Conservation (phyloP, 148 eudicot genomes). For the Chenopodium suecicum region DNA sequence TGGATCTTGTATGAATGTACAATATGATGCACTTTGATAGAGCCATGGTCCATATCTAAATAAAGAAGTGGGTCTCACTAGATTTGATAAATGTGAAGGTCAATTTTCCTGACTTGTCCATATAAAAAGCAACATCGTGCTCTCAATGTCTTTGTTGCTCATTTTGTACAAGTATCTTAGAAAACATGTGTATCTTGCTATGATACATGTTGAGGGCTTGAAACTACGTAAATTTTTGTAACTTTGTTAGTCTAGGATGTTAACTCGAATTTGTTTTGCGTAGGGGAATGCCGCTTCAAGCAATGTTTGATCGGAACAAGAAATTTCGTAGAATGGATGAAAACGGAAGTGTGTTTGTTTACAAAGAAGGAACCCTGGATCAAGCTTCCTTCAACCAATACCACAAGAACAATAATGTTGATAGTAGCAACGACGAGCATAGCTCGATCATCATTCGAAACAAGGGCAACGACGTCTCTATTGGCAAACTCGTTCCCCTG, state of each 20-base stretch:
- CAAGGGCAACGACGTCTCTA: background rate
- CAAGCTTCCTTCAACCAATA: constrained; percentile 26
- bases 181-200: background rate
- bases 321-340: constrained; percentile 40
- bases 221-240: no score
- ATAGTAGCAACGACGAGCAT: background rate
- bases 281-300: constrained; percentile 53
- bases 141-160: no score
- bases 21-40: no score
- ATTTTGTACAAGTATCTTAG: no score
- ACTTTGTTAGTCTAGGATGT: background rate
- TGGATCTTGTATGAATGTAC: no score
- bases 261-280: background rate
- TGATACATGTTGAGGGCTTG: background rate
- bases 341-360: constrained; percentile 36
- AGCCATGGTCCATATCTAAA: no score
- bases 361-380: constrained; percentile 50
- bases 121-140: no score
- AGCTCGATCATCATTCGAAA: background rate
- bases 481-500: background rate
- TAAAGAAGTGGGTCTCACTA: no score
- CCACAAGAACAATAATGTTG: constrained; percentile 14
- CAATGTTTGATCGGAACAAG: constrained; percentile 30
- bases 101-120: no score
- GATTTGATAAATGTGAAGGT: no score